Evolutionary conservation across 345 rosid genomes (phyloP).

Genomic region (Balakata baccata): DNA sequence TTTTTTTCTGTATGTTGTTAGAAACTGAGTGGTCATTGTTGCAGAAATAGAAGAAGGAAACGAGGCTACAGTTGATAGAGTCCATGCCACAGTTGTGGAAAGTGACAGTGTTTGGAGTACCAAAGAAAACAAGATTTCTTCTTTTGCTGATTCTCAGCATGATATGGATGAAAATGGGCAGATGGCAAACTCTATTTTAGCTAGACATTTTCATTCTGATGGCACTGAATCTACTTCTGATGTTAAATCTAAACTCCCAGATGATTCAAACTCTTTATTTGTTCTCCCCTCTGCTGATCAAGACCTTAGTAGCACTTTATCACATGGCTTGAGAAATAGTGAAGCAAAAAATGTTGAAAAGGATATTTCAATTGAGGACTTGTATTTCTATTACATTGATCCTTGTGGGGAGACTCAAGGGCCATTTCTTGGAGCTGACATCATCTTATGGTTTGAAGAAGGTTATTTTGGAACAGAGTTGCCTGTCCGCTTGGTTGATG

Average conservation of each 20-base stretch:
- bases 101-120: slow-evolving; percentile 18
- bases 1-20: not conserved
- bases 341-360: slow-evolving; percentile 27
- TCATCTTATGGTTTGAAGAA: slow-evolving; percentile 83
- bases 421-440: slow-evolving; percentile 74
- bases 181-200: slow-evolving; percentile 19
- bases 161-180: slow-evolving; percentile 25
- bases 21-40: slow-evolving; percentile 3
- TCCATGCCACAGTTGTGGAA: not conserved
- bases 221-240: slow-evolving; percentile 20
- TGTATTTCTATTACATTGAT: slow-evolving; percentile 71
- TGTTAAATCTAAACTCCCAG: slow-evolving; percentile 36
- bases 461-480: slow-evolving; percentile 88
- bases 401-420: slow-evolving; percentile 87
- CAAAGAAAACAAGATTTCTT: slow-evolving; percentile 18
- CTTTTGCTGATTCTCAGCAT: slow-evolving; percentile 5
- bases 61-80: slow-evolving; percentile 18
- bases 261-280: slow-evolving; percentile 46
- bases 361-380: slow-evolving; percentile 47
- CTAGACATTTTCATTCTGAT: slow-evolving; percentile 25
- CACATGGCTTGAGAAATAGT: slow-evolving; percentile 16
- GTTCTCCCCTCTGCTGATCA: slow-evolving; percentile 36
- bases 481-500: slow-evolving; percentile 69
- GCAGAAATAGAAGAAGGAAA: slow-evolving; percentile 31
- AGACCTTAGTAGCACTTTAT: slow-evolving; percentile 17